Evolutionary conservation across 768 basidiomycete genomes (phyloP).

Genomic region (Dioszegia crocea): DNA sequence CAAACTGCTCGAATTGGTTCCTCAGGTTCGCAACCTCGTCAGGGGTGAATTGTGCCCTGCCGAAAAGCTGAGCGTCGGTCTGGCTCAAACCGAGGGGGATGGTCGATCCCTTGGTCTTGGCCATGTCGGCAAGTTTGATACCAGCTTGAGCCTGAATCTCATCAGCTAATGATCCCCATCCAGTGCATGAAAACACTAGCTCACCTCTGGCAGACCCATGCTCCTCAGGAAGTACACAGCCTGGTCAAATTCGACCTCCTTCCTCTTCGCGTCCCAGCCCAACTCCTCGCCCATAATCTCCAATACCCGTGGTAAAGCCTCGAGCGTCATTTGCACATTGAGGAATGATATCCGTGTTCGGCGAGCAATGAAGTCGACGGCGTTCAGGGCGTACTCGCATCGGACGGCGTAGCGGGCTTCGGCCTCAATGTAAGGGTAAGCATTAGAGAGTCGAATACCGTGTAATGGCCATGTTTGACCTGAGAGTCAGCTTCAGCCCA

Average conservation of each 20-base stretch:
- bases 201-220: constrained; percentile 68
- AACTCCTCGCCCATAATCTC: constrained; percentile 87
- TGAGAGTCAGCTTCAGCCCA: too few species aligned
- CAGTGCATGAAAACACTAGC: background rate
- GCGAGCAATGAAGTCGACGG: constrained; percentile 85
- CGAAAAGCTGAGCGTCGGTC: constrained; percentile 51
- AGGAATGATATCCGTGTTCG: constrained; percentile 92
- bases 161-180: background rate
- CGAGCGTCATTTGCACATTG: constrained; percentile 77
- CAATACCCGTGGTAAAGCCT: constrained; percentile 77
- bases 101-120: constrained; percentile 21
- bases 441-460: constrained; percentile 64
- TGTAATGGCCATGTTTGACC: constrained; percentile 73
- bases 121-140: constrained; percentile 45
- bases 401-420: constrained; percentile 84
- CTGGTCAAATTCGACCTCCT: constrained; percentile 60
- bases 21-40: constrained; percentile 55
- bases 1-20: constrained; percentile 44
- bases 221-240: constrained; percentile 67
- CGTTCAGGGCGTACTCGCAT: constrained; percentile 88
- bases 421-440: constrained; percentile 86
- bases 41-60: constrained; percentile 58
- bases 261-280: constrained; percentile 64
- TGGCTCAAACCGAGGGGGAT: constrained; percentile 37
- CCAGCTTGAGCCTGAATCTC: constrained; percentile 14